Evolutionary conservation across 2,329 filamentous ascomycete species (phyloP).

Genomic region (Zasmidium cellare): DNA sequence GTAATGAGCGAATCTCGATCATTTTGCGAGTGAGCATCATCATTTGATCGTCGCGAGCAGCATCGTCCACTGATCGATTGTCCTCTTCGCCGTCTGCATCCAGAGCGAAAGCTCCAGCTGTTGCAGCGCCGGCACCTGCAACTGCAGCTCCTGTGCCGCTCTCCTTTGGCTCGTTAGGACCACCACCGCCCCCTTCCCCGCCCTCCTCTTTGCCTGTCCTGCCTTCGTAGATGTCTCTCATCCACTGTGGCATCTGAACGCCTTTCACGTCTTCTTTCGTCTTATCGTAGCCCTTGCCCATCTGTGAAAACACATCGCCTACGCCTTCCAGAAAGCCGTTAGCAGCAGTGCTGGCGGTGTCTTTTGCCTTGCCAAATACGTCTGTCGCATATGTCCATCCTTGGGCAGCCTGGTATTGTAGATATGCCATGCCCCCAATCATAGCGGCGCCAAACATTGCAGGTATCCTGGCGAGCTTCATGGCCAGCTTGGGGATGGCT

Average conservation of each 20-base stretch:
- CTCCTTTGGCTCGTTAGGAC: constrained; percentile 40
- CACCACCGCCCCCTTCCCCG: constrained; percentile 35
- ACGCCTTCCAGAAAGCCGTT: constrained; percentile 70
- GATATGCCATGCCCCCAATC: constrained; percentile 82
- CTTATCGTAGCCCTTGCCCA: constrained; percentile 75
- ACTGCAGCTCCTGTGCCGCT: constrained; percentile 53
- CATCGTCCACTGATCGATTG: constrained; percentile 60
- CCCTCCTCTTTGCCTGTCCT: constrained; percentile 30
- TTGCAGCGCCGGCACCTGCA: constrained; percentile 67
- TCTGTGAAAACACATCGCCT: constrained; percentile 75
- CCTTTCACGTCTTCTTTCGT: constrained; percentile 64
- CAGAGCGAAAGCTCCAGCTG: constrained; percentile 77
- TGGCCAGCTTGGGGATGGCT: constrained; percentile 77
- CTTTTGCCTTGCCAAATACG: constrained; percentile 69
- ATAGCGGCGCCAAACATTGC: constrained; percentile 89
- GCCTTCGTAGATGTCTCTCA: constrained; percentile 62
- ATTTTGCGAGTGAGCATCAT: constrained; percentile 99
- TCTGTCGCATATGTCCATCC: constrained; percentile 77
- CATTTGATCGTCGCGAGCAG: constrained; percentile 93
- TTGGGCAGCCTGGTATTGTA: constrained; percentile 92
- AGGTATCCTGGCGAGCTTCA: constrained; percentile 84
- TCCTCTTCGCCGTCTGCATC: constrained; percentile 67
- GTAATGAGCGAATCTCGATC: constrained; percentile 94
- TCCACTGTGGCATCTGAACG: constrained; percentile 67
- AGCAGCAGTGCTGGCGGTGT: constrained; percentile 69